Base-by-base conservation (phyloP, 176 grass and related monocot species). In the Otatea glauca region DNA sequence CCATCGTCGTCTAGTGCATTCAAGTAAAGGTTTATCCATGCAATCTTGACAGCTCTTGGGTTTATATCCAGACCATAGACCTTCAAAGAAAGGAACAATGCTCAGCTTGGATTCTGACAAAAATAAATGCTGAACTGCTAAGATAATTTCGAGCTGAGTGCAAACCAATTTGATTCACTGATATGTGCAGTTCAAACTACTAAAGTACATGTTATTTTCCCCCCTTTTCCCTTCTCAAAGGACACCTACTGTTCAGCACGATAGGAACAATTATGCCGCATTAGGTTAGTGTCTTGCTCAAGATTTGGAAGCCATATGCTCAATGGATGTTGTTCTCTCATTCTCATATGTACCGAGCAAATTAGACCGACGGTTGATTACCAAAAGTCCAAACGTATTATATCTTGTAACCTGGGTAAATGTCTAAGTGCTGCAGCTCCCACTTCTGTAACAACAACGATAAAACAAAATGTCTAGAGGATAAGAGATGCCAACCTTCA, bases 21-120 rank as follows among this genome's bases (percentile, higher is more conserved):
- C 85, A 98, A 74, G 83, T 93, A 98, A 41, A 98, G 88, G 56
- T 98, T 98, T 87, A 98, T 98, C 96, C 96, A 92, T 37, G 96
- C 93, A 87, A 98, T 90, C 85, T 98, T 98, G 81, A 98, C 86
- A 85, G 96, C 96, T 80, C 96, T 88, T 81, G 96, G 96, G 86
- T 98, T 98, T 86, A 98, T 98, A 92, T 98, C 96, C 53, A 98
- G 74, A 70, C 95, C 95, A 73, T 94, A 97, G 39, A 97, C 95
- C 95, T 97, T 88, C 49, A 55, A 91, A 76, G 69, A 78, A 82
- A n/a, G 37, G 54, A 41, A 77, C 27, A 64, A 73, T 6, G 7
- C 23, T 64, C 27, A 74, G 17, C 50, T 68, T 79, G 83, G 61
- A 80, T 51, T 79, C 43, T 70, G 70, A 44, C 5, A 42, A 59